These are phyloP conservation scores for Exophiala alcalophila DNA, from an alignment of 2,329 filamentous ascomycete species.

Conservation along the genomic window DNA sequence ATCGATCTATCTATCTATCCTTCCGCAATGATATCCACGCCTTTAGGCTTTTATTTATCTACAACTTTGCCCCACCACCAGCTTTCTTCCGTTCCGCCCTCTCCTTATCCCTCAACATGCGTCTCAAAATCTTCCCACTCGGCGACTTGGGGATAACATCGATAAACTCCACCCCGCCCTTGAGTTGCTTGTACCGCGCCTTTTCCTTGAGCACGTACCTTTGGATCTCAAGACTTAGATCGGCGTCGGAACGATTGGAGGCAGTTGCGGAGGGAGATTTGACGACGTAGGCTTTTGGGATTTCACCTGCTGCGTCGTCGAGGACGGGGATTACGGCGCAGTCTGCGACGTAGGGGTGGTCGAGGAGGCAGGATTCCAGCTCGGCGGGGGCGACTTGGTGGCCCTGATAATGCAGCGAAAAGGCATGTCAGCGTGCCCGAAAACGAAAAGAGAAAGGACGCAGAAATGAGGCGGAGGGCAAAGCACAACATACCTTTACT, in stretches of 20 bases:
- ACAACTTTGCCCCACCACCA: no score
- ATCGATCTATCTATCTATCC: no score
- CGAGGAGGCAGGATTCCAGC: constrained; percentile 74
- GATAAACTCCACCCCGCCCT: constrained; percentile 36
- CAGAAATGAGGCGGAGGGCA: constrained; percentile 37
- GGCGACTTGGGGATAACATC: constrained; percentile 36
- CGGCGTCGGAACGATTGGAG: no score
- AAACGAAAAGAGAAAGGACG: no score
- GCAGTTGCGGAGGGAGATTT: no score
- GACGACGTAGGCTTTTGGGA: constrained; percentile 63
- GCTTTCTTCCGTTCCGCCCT: no score
- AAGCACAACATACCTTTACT: constrained; percentile 67
- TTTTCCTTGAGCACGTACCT: constrained; percentile 40
- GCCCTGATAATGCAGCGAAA: constrained; percentile 62
- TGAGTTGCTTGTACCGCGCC: constrained; percentile 44
- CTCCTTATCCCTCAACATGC: constrained; percentile 35
- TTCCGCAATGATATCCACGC: no score
- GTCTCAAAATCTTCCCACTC: constrained; percentile 39
- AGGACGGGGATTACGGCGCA: constrained; percentile 74
- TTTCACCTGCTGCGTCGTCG: constrained; percentile 59
- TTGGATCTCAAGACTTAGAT: no score
- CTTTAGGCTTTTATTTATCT: no score
- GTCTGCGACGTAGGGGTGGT: constrained; percentile 72
- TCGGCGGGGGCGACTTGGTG: constrained; percentile 81
- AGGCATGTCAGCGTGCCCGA: no score